Conservation (phyloP, 495 filamentous ascomycete species). For the Pseudoneurospora amorphoporcata region DNA sequence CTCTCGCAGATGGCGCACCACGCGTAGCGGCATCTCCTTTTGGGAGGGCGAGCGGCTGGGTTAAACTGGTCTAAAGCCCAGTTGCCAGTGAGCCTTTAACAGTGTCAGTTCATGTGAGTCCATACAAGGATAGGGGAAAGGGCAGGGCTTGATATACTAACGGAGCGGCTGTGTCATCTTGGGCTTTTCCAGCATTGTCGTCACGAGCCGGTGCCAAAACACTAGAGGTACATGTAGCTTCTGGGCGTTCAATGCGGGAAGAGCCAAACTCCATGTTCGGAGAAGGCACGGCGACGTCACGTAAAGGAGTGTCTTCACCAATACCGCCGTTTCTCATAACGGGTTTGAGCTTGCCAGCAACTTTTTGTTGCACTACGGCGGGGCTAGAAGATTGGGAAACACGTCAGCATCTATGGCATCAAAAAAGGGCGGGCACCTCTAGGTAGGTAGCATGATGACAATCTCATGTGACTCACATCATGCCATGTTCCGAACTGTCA, state of each 20-base stretch:
- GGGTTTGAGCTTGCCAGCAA: neutral
- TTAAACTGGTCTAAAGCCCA: neutral
- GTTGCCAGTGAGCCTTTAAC: neutral
- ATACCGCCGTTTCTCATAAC: neutral
- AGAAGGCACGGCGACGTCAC: neutral
- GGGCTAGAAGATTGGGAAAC: neutral
- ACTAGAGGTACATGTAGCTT: neutral
- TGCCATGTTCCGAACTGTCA: neutral
- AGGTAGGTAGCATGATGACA: neutral
- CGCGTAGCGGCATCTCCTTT: neutral
- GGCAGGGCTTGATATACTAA: neutral
- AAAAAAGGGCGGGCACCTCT: neutral
- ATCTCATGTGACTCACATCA: neutral
- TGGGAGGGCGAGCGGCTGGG: neutral
- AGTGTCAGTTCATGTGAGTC: neutral
- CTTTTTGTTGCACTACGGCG: neutral
- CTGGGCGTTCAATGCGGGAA: neutral
- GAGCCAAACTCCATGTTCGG: neutral
- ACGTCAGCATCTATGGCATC: neutral
- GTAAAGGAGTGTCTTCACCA: neutral
- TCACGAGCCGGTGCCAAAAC: neutral
- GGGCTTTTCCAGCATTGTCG: neutral
- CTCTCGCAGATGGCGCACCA: neutral
- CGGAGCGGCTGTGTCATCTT: neutral
- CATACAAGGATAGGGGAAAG: neutral